Evolutionary conservation across 306 rosid species (phyloP), one percentile per base, ranked within the genome.

Genomic region (Quillaja saponaria): DNA sequence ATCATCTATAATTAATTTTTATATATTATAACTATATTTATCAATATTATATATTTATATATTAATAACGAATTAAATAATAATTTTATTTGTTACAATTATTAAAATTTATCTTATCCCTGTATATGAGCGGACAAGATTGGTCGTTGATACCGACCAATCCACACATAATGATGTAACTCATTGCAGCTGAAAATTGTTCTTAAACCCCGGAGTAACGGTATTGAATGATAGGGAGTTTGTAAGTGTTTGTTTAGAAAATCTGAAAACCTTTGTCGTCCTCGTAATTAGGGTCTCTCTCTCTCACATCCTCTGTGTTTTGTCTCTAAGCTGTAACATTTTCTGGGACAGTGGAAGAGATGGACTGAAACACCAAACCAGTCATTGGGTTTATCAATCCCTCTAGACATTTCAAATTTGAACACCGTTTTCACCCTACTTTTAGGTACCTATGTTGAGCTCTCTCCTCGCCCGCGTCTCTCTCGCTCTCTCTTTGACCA

Each of bases 311-410:
- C 76, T 60, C 48, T 41, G 61, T 46, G 65, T 60, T 76, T 80
- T 82, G 79, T 75, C 81, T 53, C 63, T 3, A 50, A 71, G 81
- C 86, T 81, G 86, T 78, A 58, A 73, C 70, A 53, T 74, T 49
- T 72, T 71, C 78, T 74, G 66, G 73, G 76, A 55, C 73, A 48
- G 66, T 16, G 78, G 70, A 42, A 70, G 78, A 48, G 38, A 75
- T 68, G 75, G 78, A 71, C 75, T 74, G 76, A 45, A 53, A 54
- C 55, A 65, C 82, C 72, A 66, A 70, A 54, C 21, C 66, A 20
- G 45, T 51, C 71, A 74, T 81, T 56, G 80, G 86, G 49, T 57
- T 46, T 67, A 55, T 70, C 74, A 69, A 73, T 44, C 44, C 42
- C 13, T 19, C 37, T 13, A 10, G 63, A 37, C 46, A 48, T 55